Conservation (phyloP, 2,329 filamentous ascomycete species). For the Colletotrichum zoysiae region DNA sequence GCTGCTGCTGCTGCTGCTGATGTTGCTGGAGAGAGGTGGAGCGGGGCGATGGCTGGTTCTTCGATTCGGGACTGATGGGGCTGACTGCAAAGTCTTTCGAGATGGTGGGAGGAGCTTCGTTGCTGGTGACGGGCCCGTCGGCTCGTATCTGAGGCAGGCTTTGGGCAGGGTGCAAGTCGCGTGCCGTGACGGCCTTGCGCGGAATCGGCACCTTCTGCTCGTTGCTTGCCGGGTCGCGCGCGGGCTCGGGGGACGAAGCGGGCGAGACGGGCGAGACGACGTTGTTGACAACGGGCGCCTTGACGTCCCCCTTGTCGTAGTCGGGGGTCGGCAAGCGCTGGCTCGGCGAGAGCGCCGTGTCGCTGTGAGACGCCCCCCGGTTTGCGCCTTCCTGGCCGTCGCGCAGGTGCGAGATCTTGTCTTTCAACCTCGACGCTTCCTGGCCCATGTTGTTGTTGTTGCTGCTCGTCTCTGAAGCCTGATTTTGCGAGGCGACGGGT, state of each 20-base stretch:
- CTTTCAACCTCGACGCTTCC: conserved; percentile 50
- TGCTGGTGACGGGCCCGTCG: conserved; percentile 41
- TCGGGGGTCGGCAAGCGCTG: conserved; percentile 63
- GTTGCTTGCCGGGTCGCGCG: conserved; percentile 38
- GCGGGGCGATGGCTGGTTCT: conserved; percentile 49
- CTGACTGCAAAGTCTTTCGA: conserved; percentile 40
- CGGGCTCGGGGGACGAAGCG: conserved; percentile 58
- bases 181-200: conserved; percentile 46
- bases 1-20: conserved; percentile 17
- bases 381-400: conserved; percentile 25
- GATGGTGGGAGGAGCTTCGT: conserved; percentile 45
- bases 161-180: conserved; percentile 45
- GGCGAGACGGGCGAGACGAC: conserved; percentile 60
- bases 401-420: conserved; percentile 36
- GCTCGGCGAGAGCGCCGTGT: conserved; percentile 38
- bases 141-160: conserved; percentile 45
- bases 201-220: conserved; percentile 43
- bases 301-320: conserved; percentile 59
- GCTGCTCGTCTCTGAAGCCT: conserved; percentile 34
- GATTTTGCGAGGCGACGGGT: conserved; percentile 37
- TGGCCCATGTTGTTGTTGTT: conserved; percentile 52
- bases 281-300: conserved; percentile 52
- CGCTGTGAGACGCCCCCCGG: conserved; percentile 38
- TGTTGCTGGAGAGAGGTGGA: conserved; percentile 47
- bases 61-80: conserved; percentile 43